phyloP scores from a whole-genome alignment of 257 asterid genomes.

The Solanum chiquidenum region DNA sequence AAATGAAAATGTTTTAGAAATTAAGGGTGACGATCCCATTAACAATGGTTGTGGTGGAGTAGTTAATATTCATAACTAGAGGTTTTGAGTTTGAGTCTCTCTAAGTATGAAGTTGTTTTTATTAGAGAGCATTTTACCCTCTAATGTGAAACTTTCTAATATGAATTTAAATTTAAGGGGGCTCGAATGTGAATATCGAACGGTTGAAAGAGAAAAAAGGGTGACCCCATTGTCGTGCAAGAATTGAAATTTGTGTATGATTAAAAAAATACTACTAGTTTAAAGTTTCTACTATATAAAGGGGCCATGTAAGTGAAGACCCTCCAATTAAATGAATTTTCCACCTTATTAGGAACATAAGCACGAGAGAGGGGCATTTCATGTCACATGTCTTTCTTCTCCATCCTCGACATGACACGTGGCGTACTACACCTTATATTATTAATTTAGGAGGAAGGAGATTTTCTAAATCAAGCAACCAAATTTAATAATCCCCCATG shows the following conservation, averaged over 20 bases:
- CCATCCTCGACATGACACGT: conserved; percentile 41
- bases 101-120: too few relatives aligned
- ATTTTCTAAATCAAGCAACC: conserved; percentile 32
- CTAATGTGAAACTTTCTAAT: too few relatives aligned
- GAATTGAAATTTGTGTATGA: background rate
- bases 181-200: too few relatives aligned
- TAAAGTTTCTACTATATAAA: background rate
- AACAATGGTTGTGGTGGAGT: background rate
- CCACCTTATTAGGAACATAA: conserved; percentile 55
- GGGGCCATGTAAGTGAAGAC: background rate
- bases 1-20: background rate
- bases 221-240: background rate
- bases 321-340: background rate
- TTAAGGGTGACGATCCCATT: background rate
- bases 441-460: conserved; percentile 13
- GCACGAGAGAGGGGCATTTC: conserved; percentile 48
- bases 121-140: background rate
- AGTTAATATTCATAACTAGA: too few relatives aligned
- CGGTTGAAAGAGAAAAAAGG: too few relatives aligned
- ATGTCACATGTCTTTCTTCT: conserved; percentile 55
- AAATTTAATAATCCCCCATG: conserved; percentile 28
- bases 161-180: fast-evolving
- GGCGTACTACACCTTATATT: conserved; percentile 19
- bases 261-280: background rate
- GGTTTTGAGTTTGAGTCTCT: too few relatives aligned